These are phyloP conservation scores for Fomitiporia mediterranea DNA, from an alignment of 1,284 basidiomycete genomes.

Conservation along the genomic window DNA sequence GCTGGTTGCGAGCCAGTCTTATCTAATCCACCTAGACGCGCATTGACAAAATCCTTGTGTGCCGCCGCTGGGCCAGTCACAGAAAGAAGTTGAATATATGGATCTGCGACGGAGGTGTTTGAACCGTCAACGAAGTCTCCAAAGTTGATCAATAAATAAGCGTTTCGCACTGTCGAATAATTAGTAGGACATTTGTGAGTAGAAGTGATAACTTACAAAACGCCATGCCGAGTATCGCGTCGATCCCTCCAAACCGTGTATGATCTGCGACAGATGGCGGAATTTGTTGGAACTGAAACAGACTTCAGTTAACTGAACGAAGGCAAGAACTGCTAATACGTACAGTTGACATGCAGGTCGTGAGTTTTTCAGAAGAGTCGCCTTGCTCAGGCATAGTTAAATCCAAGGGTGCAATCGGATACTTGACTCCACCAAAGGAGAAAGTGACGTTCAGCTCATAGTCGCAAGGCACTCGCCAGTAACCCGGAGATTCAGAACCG, in stretches of 20 bases:
- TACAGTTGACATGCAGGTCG: constrained; percentile 22
- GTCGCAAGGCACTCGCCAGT: constrained; percentile 25
- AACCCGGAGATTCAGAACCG: constrained; percentile 15
- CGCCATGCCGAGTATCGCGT: constrained; percentile 25
- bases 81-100: constrained; percentile 24
- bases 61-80: constrained; percentile 20
- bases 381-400: constrained; percentile 10
- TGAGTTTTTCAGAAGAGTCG: constrained; percentile 1
- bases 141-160: constrained; percentile 23
- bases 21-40: constrained; percentile 21
- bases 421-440: constrained; percentile 21
- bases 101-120: constrained; percentile 18
- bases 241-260: constrained; percentile 19
- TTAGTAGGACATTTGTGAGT: background rate
- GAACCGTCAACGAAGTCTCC: constrained; percentile 27
- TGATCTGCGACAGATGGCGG: constrained; percentile 13
- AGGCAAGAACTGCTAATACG: background rate
- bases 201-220: constrained; percentile 22
- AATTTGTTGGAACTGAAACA: constrained; percentile 24
- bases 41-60: constrained; percentile 24
- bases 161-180: constrained; percentile 21
- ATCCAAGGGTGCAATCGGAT: constrained; percentile 24
- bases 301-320: constrained; percentile 18
- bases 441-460: constrained; percentile 25
- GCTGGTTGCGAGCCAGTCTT: constrained; percentile 21